Evolutionary conservation across 768 basidiomycete species (phyloP), one percentile per base, ranked within the genome.

Genomic region (Xerocomellus dryophilus): DNA sequence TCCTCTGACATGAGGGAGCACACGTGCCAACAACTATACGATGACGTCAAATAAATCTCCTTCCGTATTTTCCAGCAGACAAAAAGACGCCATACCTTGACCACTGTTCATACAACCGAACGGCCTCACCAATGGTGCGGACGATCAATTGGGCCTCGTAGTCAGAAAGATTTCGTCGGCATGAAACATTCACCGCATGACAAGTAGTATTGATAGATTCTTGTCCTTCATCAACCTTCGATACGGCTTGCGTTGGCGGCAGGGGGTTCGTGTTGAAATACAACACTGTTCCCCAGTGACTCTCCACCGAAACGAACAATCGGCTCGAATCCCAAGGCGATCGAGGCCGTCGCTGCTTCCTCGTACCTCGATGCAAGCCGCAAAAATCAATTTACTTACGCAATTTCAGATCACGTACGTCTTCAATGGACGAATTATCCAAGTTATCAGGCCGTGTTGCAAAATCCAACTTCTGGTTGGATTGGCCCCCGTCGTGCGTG

Each of bases 361-460:
- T 98, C 97, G 63, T 93, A 96, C 41, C 89, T 81, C 12, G 94
- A 87, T 3, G 96, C 90, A 32, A 98, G 75, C 20, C 93, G 82
- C 31, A n/a, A n/a, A n/a, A n/a, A 27, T 58, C 44, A 54, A 47
- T 25, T 9, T 17, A 32, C 2, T 25, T 25, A 25, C 25, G 11
- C 18, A 23, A 27, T 7, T 12, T 23, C 7, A 29, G 38, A 49
- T 40, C 9, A 60, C 91, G 68, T 63, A 96, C 95, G 63, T 98
- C 96, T 47, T 98, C 94, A 60, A 98, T 90, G 71, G 98, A 98
- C 14, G 88, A 59, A 63, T 85, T 90, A 61, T 98, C 95, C 7
- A 82, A 74, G 49, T 74, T 80, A 60, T 88, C 86, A n/a, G 76
- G 63, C 54, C 82, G 88, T 43, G 77, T 77, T 7, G 74, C 65